phyloP scores from a whole-genome alignment of 2,329 filamentous ascomycete genomes.

The Aspergillus sp. region DNA sequence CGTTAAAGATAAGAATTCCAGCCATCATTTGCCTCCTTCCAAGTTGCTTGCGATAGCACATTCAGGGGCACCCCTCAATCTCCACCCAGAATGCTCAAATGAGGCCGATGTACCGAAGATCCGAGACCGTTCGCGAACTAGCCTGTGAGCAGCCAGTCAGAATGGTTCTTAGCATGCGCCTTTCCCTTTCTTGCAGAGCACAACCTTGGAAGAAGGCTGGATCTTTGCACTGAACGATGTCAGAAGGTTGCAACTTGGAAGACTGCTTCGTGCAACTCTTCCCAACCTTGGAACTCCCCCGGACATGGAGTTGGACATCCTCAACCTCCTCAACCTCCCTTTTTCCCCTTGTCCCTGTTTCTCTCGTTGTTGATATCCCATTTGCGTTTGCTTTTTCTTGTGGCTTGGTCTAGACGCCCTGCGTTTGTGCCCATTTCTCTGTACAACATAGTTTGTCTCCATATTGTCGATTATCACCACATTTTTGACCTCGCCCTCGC shows the following conservation, averaged over 20 bases:
- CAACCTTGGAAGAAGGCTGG: background rate
- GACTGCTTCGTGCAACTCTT: background rate
- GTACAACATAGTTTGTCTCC: constrained; percentile 3
- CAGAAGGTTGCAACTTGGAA: background rate
- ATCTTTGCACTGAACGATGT: background rate
- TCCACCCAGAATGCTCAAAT: constrained; percentile 8
- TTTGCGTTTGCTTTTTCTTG: background rate
- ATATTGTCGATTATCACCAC: background rate
- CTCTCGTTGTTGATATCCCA: constrained; percentile 1
- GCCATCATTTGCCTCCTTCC: background rate
- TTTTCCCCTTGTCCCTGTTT: background rate
- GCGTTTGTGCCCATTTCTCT: background rate
- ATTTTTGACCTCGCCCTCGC: background rate
- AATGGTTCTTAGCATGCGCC: background rate
- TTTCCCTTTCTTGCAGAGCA: background rate
- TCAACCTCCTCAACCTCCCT: background rate
- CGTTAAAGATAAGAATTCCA: background rate
- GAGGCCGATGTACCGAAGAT: constrained; percentile 12
- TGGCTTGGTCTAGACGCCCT: constrained; percentile 1
- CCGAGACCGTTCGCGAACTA: constrained; percentile 8
- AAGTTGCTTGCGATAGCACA: constrained; percentile 1
- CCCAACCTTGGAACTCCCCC: background rate
- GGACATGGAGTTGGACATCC: constrained; percentile 3
- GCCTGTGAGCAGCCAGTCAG: constrained; percentile 10
- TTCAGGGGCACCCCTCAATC: constrained; percentile 7